These are phyloP conservation scores for Wallacemonas sp. DNA, from an alignment of 208 protist species.

Conservation along the genomic window DNA sequence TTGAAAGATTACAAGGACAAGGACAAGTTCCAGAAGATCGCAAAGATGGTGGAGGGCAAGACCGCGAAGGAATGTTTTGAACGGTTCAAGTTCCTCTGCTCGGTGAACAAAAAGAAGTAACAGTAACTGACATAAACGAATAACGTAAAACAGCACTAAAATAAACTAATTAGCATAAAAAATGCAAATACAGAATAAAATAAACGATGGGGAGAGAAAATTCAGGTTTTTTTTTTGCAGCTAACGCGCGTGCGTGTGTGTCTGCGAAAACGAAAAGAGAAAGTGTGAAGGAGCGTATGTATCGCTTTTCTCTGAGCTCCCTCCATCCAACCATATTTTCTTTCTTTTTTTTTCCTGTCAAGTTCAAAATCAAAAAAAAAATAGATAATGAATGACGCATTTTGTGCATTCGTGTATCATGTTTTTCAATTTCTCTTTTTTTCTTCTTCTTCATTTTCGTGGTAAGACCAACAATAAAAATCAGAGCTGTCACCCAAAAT, in stretches of 20 bases:
- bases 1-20: constrained; percentile 93
- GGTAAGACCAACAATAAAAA: no score
- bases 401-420: not conserved
- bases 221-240: not conserved
- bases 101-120: constrained; percentile 88
- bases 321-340: constrained; percentile 1
- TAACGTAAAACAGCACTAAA: not conserved
- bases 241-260: not conserved
- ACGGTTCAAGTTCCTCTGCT: constrained; percentile 95
- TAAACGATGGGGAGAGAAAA: not conserved
- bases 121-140: no score
- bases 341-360: constrained; percentile 14
- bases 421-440: constrained; percentile 16
- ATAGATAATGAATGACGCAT: constrained; percentile 2
- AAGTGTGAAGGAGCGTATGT: no score
- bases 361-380: not conserved
- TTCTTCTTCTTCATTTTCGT: constrained; percentile 15
- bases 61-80: constrained; percentile 96
- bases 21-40: constrained; percentile 96
- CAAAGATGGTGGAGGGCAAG: constrained; percentile 92
- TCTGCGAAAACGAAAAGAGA: no score
- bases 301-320: no score
- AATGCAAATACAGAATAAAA: not conserved
- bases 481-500: no score
- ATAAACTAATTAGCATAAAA: not conserved